These are phyloP conservation scores for Aspergillus sp. DNA, from an alignment of 2,329 filamentous ascomycete species.

Conservation along the genomic window DNA sequence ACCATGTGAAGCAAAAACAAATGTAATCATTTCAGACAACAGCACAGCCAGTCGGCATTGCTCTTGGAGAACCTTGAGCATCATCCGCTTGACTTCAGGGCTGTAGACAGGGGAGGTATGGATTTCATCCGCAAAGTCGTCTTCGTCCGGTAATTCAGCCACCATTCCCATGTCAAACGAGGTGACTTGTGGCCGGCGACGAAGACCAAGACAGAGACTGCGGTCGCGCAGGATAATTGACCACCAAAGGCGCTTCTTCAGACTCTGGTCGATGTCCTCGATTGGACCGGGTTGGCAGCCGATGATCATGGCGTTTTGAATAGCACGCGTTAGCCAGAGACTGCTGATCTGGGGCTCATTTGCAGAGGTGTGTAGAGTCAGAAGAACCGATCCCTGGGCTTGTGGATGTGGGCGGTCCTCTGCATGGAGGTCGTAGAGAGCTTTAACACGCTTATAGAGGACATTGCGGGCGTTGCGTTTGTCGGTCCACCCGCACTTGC, in stretches of 20 bases:
- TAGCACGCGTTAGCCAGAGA: conserved; percentile 50
- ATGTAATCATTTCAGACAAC: conserved; percentile 48
- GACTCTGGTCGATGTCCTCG: conserved; percentile 32
- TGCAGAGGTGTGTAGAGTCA: conserved; percentile 42
- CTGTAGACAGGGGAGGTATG: conserved; percentile 48
- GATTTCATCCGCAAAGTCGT: conserved; percentile 51
- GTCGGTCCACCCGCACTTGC: conserved; percentile 40
- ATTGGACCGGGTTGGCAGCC: conserved; percentile 45
- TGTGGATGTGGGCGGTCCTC: conserved; percentile 25
- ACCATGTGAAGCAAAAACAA: conserved; percentile 43
- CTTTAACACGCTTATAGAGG: conserved; percentile 48
- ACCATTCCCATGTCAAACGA: conserved; percentile 49
- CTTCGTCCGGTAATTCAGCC: conserved; percentile 37
- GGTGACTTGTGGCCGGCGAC: conserved; percentile 53
- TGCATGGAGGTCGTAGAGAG: conserved; percentile 31
- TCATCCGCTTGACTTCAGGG: conserved; percentile 44
- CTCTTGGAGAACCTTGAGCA: conserved; percentile 49
- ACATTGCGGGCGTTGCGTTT: conserved; percentile 47
- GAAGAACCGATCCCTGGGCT: conserved; percentile 32
- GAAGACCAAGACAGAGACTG: conserved; percentile 50
- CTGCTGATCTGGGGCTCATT: conserved; percentile 30
- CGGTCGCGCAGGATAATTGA: conserved; percentile 55
- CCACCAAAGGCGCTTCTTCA: conserved; percentile 56
- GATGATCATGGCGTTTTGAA: conserved; percentile 51
- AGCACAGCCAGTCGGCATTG: conserved; percentile 49